A percentile compares a stretch with the other conserved stretches of the same genome.
Conservation (phyloP, 495 filamentous ascomycete genomes). For the Xylaria palmicola region DNA sequence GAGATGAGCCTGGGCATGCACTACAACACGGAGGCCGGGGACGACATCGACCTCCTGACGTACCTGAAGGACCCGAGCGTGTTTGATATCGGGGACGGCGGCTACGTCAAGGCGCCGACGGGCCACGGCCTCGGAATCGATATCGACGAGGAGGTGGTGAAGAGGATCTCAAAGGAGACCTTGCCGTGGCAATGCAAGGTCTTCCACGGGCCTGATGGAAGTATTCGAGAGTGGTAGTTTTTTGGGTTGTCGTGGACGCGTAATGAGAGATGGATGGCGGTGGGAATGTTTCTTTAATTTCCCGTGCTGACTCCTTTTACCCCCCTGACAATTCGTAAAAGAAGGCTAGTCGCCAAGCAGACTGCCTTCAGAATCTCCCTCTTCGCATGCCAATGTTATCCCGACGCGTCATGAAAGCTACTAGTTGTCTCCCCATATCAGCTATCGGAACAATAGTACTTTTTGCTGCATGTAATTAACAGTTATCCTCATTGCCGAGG, state of each 20-base stretch:
- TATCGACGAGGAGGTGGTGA: slow-evolving; percentile 64
- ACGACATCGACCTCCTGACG: slow-evolving; percentile 59
- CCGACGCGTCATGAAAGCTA: too few relatives aligned
- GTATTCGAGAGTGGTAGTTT: slow-evolving; percentile 19
- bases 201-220: slow-evolving; percentile 20
- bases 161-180: slow-evolving; percentile 29
- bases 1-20: slow-evolving; percentile 80
- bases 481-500: too few relatives aligned
- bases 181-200: slow-evolving; percentile 66
- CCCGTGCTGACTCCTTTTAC: background rate
- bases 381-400: too few relatives aligned
- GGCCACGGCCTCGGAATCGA: slow-evolving; percentile 71
- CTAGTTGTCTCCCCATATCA: too few relatives aligned
- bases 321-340: background rate
- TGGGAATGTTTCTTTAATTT: background rate
- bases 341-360: too few relatives aligned
- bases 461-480: too few relatives aligned
- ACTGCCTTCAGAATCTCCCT: too few relatives aligned
- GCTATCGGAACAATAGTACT: too few relatives aligned
- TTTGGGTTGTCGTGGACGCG: background rate
- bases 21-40: slow-evolving; percentile 64
- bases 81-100: slow-evolving; percentile 58
- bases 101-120: slow-evolving; percentile 61
- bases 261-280: too few relatives aligned
- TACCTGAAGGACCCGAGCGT: slow-evolving; percentile 62